Conservation (phyloP, 2,329 filamentous ascomycete species). For the Fusarium temperatum region DNA sequence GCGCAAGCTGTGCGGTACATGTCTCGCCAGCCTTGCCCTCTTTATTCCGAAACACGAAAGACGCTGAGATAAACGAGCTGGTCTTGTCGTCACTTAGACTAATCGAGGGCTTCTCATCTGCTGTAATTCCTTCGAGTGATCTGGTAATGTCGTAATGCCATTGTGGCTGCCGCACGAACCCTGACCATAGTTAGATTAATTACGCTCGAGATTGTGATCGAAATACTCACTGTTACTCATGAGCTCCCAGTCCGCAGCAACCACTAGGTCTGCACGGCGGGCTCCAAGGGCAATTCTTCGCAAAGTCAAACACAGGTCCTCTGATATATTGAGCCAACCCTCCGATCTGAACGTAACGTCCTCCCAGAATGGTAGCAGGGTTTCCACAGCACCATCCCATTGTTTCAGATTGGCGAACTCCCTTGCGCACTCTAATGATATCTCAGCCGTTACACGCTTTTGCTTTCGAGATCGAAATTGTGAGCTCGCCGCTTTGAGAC, state of each 20-base stretch:
- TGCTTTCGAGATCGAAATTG: conserved; percentile 67
- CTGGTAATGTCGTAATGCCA: conserved; percentile 71
- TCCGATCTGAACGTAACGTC: conserved; percentile 64
- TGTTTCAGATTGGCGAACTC: conserved; percentile 61
- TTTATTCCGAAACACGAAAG: conserved; percentile 66
- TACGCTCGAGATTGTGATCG: background rate
- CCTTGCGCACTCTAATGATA: conserved; percentile 65
- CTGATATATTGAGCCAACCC: conserved; percentile 67
- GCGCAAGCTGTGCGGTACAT: conserved; percentile 64
- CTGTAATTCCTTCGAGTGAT: conserved; percentile 61
- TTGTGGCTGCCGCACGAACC: conserved; percentile 61
- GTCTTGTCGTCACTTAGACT: conserved; percentile 60
- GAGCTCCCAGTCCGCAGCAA: conserved; percentile 73
- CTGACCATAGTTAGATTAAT: conserved; percentile 46
- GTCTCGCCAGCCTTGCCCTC: conserved; percentile 70
- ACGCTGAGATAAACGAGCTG: conserved; percentile 62
- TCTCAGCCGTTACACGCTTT: conserved; percentile 61
- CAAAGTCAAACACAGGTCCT: conserved; percentile 70
- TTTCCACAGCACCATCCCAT: conserved; percentile 63
- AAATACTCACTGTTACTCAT: conserved; percentile 62
- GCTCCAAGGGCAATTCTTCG: conserved; percentile 63
- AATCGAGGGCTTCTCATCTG: conserved; percentile 58
- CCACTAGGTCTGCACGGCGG: conserved; percentile 63
- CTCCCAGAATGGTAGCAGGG: conserved; percentile 67
- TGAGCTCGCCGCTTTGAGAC: conserved; percentile 58